Evolutionary conservation across 1,284 basidiomycete species (phyloP), one percentile per base, ranked within the genome.

Genomic region (Leccinum cinnamomeum): DNA sequence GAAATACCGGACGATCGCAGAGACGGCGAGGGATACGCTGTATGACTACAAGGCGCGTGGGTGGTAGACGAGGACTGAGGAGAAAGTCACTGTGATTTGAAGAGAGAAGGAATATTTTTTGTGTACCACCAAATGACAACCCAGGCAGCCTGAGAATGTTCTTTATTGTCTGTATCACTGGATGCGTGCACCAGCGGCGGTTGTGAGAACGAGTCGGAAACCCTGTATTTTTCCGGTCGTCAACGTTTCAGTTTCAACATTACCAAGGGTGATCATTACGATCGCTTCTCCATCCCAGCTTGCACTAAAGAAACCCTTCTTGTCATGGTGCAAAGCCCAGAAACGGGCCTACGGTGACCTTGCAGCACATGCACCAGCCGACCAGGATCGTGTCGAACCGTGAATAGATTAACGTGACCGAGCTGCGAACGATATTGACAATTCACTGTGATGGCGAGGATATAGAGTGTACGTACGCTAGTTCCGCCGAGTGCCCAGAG

Each of bases 241-340:
- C 35, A 35, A 35, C 33, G 33, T 35, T 30, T 30, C 30, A 30
- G 30, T 30, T 30, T 30, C 30, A 30, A 30, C 30, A n/a, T 35
- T 61, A 44, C 59, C 48, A 7, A 56, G 56, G n/a, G 59, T 56
- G 46, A 58, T 48, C 82, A 92, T 76, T 75, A 96, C 96, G 62
- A 89, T 82, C 5, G 95, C 90, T 64, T 92, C 88, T 3, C 94
- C 91, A 73, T 99, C 97, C 96, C 96, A 98, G 2, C 95, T 91
- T 5, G 94, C 96, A 70, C 93, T 96, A 67, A 96, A 88, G 65
- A 96, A 86, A 0, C 89, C 85, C 68, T 89, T 91, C 72, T 98
- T 94, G 58, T 91, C 87, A 62, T 90, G 84, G 62, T 78, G 1
- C 89, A 84, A 54, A 99, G 79, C 14, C 89, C 88, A n/a, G 96